Base-by-base conservation (phyloP, 495 filamentous ascomycete species). In the Hyaloscypha hepaticicola region DNA sequence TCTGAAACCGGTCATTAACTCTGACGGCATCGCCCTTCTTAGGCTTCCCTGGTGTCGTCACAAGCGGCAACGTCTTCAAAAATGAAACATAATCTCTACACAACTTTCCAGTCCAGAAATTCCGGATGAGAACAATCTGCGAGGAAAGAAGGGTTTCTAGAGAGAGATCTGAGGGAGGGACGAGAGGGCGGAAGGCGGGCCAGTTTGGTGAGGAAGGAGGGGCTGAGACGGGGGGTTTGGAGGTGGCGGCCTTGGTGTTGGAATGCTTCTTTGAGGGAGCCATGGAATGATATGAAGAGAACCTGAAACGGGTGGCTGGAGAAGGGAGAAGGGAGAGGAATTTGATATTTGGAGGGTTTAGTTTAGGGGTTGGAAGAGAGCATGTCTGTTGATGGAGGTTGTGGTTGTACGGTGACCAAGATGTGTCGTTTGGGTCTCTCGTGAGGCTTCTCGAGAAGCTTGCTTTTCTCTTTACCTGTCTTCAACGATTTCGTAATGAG, bases 1-100 rank as follows among this genome's bases (percentile, higher is more conserved):
- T 80, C 77, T 97, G 91, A 73, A 90, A 95, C 29, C 94, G 87
- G 72, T 97, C 94, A 73, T 98, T 98, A 49, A 97, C 90, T 22
- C 94, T 82, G 28, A 93, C 76, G 0, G 94, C 94, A 49, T 96
- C 87, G 51, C 91, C 93, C 67, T 85, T 87, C 77, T 93, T 96
- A 7, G 93, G 93, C 55, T 87, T 87, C 0, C 87, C 89, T 0
- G 92, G 92, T 0, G 93, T 97, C 0, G 93, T 96, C 19, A 80
- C 82, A 34, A 97, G 77, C 0, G 91, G 87, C 22, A 97, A 76
- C 0, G 80, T 83, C n/a, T 83, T 80, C 0, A 96, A 85, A 70
- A 95, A 97, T 7, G 82, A 81, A 14, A 91, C 83, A 75, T 94
- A 96, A 45, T 83, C 88, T 70, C 88, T 89, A 81, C 93, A 96